These are phyloP conservation scores for Podospora pseudocomata DNA, from an alignment of 495 filamentous ascomycete genomes.

Conservation along the genomic window DNA sequence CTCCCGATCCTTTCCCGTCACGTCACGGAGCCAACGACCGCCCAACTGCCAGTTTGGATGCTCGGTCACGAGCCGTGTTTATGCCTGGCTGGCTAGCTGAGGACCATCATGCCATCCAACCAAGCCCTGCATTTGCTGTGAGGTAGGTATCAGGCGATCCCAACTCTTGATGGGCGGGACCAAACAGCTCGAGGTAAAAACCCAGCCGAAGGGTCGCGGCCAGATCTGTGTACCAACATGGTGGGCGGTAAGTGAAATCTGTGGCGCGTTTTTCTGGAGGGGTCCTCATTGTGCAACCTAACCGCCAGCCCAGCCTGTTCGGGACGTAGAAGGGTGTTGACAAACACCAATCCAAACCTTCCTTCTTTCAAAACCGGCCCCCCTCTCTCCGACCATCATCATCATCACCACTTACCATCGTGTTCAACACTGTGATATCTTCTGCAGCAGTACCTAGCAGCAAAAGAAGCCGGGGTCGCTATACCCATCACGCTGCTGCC, in stretches of 20 bases:
- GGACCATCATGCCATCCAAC: not conserved
- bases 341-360: too few relatives aligned
- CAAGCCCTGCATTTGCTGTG: not conserved
- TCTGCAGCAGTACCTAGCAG: not conserved
- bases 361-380: too few relatives aligned
- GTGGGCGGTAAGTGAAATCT: not conserved
- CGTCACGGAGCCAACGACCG: not conserved
- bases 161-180: not conserved
- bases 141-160: not conserved
- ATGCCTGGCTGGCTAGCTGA: not conserved
- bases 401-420: too few relatives aligned
- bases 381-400: too few relatives aligned
- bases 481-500: not conserved
- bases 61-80: not conserved
- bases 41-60: not conserved
- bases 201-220: not conserved
- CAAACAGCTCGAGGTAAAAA: not conserved
- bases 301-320: not conserved
- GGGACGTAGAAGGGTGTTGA: not conserved
- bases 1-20: not conserved
- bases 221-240: not conserved
- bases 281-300: not conserved
- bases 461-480: not conserved
- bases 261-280: not conserved
- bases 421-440: not conserved